Evolutionary conservation across 257 asterid species (phyloP), one percentile per base, ranked within the genome.

Genomic region (Voacanga thouarsii): DNA sequence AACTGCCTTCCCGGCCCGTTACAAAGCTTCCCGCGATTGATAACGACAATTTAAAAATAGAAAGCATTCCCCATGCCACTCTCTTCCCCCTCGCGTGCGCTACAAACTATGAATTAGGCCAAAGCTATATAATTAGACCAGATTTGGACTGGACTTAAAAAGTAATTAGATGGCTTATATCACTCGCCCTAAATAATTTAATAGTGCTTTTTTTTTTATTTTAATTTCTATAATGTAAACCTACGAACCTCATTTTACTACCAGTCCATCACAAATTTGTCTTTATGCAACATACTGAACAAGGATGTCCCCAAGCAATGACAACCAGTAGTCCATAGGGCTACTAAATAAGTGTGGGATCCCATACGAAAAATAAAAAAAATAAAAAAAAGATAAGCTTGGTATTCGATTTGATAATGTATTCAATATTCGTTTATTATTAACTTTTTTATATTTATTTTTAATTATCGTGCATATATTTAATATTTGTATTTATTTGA

Each of bases 1-100:
- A 24, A 24, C 19, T 7, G 21, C 10, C 39, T 14, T 44, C 37
- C 37, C 2, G 37, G 37, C 37, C 37, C 37, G 37, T 33, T 33
- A 1, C 37, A 64, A 33, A 12, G n/a, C 60, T 56, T 56, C 77
- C 39, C 77, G 67, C 53, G 77, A 74, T 55, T 74, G 26, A 74
- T 24, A 74, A 37, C 77, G 45, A 53, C 50, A 60, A 9, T 37
- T 74, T 74, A 73, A 55, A 49, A 72, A 33, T 33, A 37, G 7
- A 5, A 47, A 6, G 21, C 8, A 28, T 16, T 50, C 45, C 2
- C 8, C 0, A 18, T 37, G 3, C 65, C 45, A 72, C 65, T 26
- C 49, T 9, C 65, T 28, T 51, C 18, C 4, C 73, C 4, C n/a
- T 12, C 16, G 65, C 76, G 49, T 30, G 65, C 53, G 65, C 19